Base-by-base conservation (phyloP, 495 filamentous ascomycete species). In the Tuber calosporum region DNA sequence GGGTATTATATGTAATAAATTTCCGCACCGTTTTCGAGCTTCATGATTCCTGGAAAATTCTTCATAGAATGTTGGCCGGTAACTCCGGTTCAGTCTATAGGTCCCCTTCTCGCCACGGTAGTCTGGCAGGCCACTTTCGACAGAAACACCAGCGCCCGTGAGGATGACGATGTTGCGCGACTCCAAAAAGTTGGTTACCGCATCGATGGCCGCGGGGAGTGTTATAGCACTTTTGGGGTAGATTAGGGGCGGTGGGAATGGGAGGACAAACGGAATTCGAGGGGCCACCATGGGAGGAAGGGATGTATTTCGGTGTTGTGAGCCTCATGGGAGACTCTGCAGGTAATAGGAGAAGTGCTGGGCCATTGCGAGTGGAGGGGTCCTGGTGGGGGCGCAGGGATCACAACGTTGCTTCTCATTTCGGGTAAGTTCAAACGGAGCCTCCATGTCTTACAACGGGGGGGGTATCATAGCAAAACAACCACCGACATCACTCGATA, bases 131-230 rank as follows among this genome's bases (percentile, higher is more conserved):
- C 95, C 95, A 40, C 92, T 96, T 26, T 92, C 92, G 36, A 98
- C 95, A 1, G 93, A 97, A 69, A 99, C 91, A 3, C 95, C 95
- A 15, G 95, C 95, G 17, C 95, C 95, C 0, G 94, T 92, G 67
- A 99, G 87, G 34, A 97, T 86, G n/a, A 94, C 90, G 0, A 90
- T 89, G 82, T 17, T 87, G 83, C 34, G 87, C 20, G 89, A 83
- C 19, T 85, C 85, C 67, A 98, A 86, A 85, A 99, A 97, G 48
- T 85, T 82, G 19, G 87, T 83, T 39, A 98, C 85, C 20, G 93
- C 93, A 36, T 89, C 86, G 74, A 96, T 85, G 40, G 95, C 94
- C 37, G 92, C 92, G 9, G 87, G 77, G 37, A 90, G 80, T 1
- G 92, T 90, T 45, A 83, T 84, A 36, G 94, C 93, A 70, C 85